Evolutionary conservation across 495 filamentous ascomycete genomes (phyloP).

Genomic region (Daldinia childiae): DNA sequence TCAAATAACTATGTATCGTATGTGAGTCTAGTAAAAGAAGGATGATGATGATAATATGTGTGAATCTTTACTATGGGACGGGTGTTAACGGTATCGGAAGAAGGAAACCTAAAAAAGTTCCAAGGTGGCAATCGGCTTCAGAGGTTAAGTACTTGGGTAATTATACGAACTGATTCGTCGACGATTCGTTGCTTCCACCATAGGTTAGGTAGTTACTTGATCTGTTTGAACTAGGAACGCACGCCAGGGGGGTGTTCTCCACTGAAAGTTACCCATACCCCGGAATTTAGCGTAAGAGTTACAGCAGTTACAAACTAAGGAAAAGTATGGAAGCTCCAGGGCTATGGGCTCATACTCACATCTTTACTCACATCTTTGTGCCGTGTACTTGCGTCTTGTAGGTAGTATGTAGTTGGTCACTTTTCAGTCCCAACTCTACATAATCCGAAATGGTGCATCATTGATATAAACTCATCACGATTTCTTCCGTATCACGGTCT

Average conservation of each 20-base stretch:
- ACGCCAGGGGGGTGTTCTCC: neutral
- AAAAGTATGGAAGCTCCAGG: neutral
- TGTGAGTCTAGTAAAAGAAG: neutral
- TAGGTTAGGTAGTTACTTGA: too few species aligned
- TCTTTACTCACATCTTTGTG: too few species aligned
- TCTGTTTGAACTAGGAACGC: neutral
- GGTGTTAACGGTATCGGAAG: slow-evolving; percentile 17
- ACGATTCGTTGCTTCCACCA: slow-evolving; percentile 13
- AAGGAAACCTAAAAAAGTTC: slow-evolving; percentile 16
- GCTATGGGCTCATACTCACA: slow-evolving; percentile 4
- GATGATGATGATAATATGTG: neutral
- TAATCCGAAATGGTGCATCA: neutral
- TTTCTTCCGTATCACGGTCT: slow-evolving; percentile 30
- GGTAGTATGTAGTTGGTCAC: neutral
- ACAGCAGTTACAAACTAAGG: neutral
- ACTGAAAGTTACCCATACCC: slow-evolving; percentile 24
- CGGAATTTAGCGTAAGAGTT: slow-evolving; percentile 33
- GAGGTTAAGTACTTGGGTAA: neutral
- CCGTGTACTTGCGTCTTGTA: too few species aligned
- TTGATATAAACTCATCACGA: slow-evolving; percentile 10
- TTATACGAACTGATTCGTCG: slow-evolving; percentile 34
- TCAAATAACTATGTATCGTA: neutral
- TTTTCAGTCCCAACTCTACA: neutral
- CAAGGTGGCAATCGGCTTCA: neutral
- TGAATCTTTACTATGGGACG: neutral